These are phyloP conservation scores for Apiospora arundinis DNA, from an alignment of 2,329 filamentous ascomycete genomes.

Conservation along the genomic window DNA sequence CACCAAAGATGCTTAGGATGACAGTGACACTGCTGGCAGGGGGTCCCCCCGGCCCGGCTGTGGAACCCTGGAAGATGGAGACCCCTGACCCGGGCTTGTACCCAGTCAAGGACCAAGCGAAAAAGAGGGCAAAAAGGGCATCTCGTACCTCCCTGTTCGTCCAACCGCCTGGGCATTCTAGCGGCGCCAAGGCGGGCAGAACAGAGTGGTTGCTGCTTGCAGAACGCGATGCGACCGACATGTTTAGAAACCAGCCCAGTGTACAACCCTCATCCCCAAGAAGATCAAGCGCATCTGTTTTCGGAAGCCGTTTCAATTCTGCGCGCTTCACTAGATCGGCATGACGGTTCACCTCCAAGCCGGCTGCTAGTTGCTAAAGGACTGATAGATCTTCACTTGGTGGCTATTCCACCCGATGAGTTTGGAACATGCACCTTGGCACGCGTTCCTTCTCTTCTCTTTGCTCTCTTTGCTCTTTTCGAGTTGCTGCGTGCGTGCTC, in stretches of 20 bases:
- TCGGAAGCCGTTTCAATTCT: constrained; percentile 7
- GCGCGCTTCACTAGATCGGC: neutral
- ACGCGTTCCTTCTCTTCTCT: neutral
- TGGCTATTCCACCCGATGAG: neutral
- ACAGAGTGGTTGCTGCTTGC: constrained; percentile 2
- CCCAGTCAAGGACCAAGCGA: constrained; percentile 5
- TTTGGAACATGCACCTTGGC: constrained; percentile 5
- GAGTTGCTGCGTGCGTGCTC: too few species aligned
- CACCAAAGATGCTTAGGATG: neutral
- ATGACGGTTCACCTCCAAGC: neutral
- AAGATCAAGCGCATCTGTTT: constrained; percentile 3
- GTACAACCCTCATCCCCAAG: constrained; percentile 3
- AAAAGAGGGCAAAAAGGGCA: neutral
- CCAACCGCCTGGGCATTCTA: neutral
- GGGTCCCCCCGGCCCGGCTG: neutral
- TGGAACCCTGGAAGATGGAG: neutral
- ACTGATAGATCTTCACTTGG: neutral
- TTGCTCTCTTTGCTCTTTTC: neutral
- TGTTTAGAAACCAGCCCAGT: neutral
- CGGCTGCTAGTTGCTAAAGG: neutral
- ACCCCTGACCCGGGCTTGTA: constrained; percentile 1
- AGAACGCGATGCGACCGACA: neutral
- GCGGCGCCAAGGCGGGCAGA: constrained; percentile 5
- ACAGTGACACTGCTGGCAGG: neutral
- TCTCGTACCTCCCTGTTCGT: constrained; percentile 11